These are phyloP conservation scores for Curvularia sp. DNA, from an alignment of 2,329 filamentous ascomycete species.

Conservation along the genomic window DNA sequence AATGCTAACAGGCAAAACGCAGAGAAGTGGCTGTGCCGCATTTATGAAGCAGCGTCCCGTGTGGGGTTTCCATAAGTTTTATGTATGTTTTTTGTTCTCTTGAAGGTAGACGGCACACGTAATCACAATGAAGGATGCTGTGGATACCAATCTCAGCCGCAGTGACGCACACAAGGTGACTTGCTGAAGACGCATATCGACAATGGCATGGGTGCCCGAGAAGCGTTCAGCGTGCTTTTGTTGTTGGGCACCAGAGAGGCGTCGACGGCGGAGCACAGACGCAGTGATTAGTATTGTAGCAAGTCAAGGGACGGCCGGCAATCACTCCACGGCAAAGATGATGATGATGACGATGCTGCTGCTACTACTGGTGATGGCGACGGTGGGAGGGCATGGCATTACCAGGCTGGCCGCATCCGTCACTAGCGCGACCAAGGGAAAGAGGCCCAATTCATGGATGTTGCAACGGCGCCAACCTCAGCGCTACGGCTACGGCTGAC, in stretches of 20 bases:
- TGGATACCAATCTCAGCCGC: constrained; percentile 6
- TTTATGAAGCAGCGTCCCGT: neutral
- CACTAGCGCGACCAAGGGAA: constrained; percentile 17
- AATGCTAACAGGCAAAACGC: too few relatives aligned
- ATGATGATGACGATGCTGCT: neutral
- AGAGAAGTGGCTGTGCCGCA: neutral
- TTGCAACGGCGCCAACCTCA: constrained; percentile 21
- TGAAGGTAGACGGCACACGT: neutral
- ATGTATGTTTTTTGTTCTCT: neutral
- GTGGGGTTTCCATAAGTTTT: neutral
- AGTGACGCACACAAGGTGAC: constrained; percentile 8
- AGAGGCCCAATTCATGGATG: constrained; percentile 20
- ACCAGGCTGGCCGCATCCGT: constrained; percentile 14
- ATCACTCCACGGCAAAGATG: too few relatives aligned
- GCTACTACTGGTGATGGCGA: neutral
- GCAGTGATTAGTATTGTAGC: neutral
- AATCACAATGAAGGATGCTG: constrained; percentile 1
- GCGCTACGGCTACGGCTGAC: constrained; percentile 13
- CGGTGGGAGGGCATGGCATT: constrained; percentile 4
- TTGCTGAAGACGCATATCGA: neutral
- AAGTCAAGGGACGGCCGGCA: neutral
- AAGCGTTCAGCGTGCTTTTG: neutral
- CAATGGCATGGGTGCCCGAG: neutral
- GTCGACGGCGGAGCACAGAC: neutral
- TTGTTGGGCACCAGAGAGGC: neutral